phyloP scores from a whole-genome alignment of 208 protist species.

The Leishmania braziliensis region DNA sequence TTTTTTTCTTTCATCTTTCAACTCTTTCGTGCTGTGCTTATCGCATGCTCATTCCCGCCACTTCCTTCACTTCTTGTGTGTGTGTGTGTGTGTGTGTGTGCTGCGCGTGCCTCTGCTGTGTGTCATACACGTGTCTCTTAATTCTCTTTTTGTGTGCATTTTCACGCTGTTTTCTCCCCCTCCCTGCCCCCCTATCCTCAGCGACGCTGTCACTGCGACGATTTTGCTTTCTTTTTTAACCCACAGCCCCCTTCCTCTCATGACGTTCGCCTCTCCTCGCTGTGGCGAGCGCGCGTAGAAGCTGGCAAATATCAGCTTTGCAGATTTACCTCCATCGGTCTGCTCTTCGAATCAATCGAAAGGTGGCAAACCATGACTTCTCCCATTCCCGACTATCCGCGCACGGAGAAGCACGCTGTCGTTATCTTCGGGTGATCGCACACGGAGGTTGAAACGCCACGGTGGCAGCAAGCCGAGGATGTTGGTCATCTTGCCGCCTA shows the following conservation, averaged over 20 bases:
- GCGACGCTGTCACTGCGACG: background rate
- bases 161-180: background rate
- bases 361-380: constrained; percentile 7
- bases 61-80: background rate
- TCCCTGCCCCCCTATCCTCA: background rate
- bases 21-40: background rate
- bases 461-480: constrained; percentile 53
- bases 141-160: background rate
- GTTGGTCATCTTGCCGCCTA: constrained; percentile 48
- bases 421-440: constrained; percentile 73
- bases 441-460: constrained; percentile 41
- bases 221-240: background rate
- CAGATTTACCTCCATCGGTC: background rate
- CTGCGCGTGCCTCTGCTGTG: background rate
- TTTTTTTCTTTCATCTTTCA: background rate
- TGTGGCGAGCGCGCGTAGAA: background rate
- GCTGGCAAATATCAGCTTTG: background rate
- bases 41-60: background rate
- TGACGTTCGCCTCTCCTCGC: background rate
- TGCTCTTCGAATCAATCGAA: background rate
- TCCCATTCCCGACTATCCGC: constrained; percentile 44
- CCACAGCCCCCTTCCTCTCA: background rate
- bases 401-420: constrained; percentile 34
- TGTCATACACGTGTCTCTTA: background rate
- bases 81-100: too few relatives aligned